Evolutionary conservation across 495 filamentous ascomycete species (phyloP), one percentile per base, ranked within the genome.

Genomic region (Talaromyces thailandensis): DNA sequence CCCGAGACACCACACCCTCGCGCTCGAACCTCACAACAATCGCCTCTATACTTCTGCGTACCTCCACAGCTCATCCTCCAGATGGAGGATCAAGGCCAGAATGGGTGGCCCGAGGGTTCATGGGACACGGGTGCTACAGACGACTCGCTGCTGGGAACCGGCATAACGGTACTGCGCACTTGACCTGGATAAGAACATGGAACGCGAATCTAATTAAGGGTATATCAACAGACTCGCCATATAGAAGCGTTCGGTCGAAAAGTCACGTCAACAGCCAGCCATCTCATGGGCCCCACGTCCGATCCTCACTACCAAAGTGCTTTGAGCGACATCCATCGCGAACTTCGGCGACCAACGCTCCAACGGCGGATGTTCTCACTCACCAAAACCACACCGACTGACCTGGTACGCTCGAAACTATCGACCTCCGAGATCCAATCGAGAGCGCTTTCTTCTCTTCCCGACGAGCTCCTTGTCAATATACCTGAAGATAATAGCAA

Each of bases 341-440:
- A 96, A 71, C 79, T 98, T 60, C 84, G 88, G 63, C 83, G 88
- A 60, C 95, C 94, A 11, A 80, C 79, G 40, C 80, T 96, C 24
- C 94, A 99, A 76, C 86, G 90, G 64, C 89, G 86, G 69, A 86
- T 99, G 65, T 95, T 98, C 70, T 86, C 90, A 50, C 86, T 97
- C 69, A 85, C 92, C 35, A 87, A 88, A 75, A 92, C 92, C 4
- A 89, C 88, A 2, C 93, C 94, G 16, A 92, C 90, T 58, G 94
- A 99, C 72, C 76, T 99, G 26, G 88, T 97, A 51, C 89, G 94
- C 53, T 96, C 92, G 51, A 93, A 89, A 68, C 84, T 99, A 62
- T 97, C 92, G 12, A 90, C 89, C 23, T 74, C 86, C 60, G 94
- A 99, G 78, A 97, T 99, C 66, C 91, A 96, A 75, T 93, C 96